Evolutionary conservation across 805 yeast species (phyloP), one percentile per base, ranked within the genome.

Genomic region (Saccharomycopsis capsularis): DNA sequence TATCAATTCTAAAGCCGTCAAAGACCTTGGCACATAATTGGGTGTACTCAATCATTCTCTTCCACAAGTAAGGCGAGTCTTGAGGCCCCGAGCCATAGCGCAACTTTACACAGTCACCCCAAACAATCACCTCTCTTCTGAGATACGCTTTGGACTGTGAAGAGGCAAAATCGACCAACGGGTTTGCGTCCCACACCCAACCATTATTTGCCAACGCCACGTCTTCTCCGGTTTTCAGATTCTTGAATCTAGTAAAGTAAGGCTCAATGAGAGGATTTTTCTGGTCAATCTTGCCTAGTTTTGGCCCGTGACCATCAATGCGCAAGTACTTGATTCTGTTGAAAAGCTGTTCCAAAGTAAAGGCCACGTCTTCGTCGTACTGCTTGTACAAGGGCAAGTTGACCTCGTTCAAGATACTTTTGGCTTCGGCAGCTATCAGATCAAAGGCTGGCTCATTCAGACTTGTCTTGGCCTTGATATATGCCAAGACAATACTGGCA

Each of bases 121-220:
- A 91, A 23, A 91, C 86, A 56, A 91, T 89, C 11, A 91, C 95
- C 64, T 91, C 96, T 61, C 99, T 77, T 46, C 95, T 74, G 44
- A 91, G 66, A 61, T 93, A 91, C 3, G 95, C 90, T 60, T 78
- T 83, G 3, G 95, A 79, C 47, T 80, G 58, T 25, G 73, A 64
- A 0, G 95, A 84, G 0, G 98, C 99, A 74, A 91, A 91, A 66
- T 91, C 98, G 2, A 87, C 83, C 50, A 90, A 66, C 1, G 98
- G 97, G 57, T 91, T 82, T 9, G 96, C 97, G 46, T 87, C 90
- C 99, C 99, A 91, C 49, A 93, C 88, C 97, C 98, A 91, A 42
- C 99, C 99, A 60, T 93, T 91, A 61, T 93, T 93, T 3, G 96
- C 98, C 51, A 91, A 68, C 6, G 85, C 82, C 68, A 81, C 82